Evolutionary conservation across 2,329 filamentous ascomycete genomes (phyloP), one percentile per base, ranked within the genome.

Genomic region (Hypoxylon sp.): DNA sequence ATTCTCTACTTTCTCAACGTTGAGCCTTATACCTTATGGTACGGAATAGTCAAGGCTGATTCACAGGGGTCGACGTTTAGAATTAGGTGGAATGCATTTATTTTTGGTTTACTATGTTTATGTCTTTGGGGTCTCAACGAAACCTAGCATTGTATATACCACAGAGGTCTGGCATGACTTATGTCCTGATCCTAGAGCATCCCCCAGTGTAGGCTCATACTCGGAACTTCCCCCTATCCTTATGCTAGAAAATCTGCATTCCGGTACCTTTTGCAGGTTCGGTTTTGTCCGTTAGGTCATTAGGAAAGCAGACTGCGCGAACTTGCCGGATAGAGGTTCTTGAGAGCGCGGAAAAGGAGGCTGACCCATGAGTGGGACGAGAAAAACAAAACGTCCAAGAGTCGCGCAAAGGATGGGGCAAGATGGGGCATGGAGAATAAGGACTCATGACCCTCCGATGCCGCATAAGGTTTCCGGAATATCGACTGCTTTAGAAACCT

Each of bases 291-390:
- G 7, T 10, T 10, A 10, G 2, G 30, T 32, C 8, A 32, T n/a
- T n/a, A n/a, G n/a, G n/a, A n/a, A n/a, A n/a, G n/a, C n/a, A n/a
- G n/a, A n/a, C n/a, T n/a, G n/a, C n/a, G n/a, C n/a, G n/a, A n/a
- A n/a, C n/a, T n/a, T n/a, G n/a, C n/a, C n/a, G n/a, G n/a, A n/a
- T n/a, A n/a, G n/a, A n/a, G n/a, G n/a, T n/a, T n/a, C n/a, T 17
- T 15, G 17, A 19, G 17, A 20, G 41, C 17, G 19, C 19, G 41
- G 6, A 6, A 6, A 6, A 22, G 19, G 10, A 47, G 44, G 19
- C 41, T 34, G 44, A 13, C 30, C 44, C 44, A 55, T 59, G 32
- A 34, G 19, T 46, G 15, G 48, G 62, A 62, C 39, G 49, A 55
- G 43, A 7, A 56, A 53, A 20, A n/a, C 30, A 41, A 59, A 56